Conservation (phyloP, 1,284 basidiomycete species). For the Pseudozyma sp. region DNA sequence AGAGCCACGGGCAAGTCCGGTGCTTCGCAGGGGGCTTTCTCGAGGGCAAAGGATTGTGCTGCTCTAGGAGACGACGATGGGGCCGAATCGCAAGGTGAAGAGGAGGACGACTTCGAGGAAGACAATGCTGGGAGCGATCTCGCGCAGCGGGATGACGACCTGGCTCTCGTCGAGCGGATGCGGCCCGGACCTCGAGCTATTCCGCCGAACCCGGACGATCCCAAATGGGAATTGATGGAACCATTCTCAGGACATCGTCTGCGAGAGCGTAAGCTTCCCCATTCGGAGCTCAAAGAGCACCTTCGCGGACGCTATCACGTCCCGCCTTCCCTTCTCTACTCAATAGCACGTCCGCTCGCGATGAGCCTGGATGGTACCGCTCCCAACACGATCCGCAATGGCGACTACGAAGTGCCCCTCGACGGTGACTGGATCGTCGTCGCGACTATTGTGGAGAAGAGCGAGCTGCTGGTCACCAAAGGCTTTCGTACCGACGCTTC, state of each 20-base stretch:
- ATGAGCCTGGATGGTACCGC: background rate
- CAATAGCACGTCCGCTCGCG: conserved; percentile 66
- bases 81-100: conserved; percentile 3
- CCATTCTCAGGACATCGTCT: conserved; percentile 71
- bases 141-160: conserved; percentile 20
- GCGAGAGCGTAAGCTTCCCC: conserved; percentile 79
- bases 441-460: conserved; percentile 86
- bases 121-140: background rate
- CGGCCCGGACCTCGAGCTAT: conserved; percentile 29
- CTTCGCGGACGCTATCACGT: conserved; percentile 86
- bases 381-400: conserved; percentile 16
- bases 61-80: background rate
- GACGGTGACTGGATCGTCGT: conserved; percentile 91
- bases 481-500: conserved; percentile 22
- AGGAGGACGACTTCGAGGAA: conserved; percentile 1
- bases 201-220: conserved; percentile 35
- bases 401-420: conserved; percentile 87
- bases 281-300: conserved; percentile 84
- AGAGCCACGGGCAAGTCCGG: background rate
- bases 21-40: conserved; percentile 12
- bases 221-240: conserved; percentile 43
- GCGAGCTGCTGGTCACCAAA: conserved; percentile 75
- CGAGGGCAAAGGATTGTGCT: conserved; percentile 14
- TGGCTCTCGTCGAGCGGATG: conserved; percentile 31
- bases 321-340: conserved; percentile 87